Evolutionary conservation across 192 early-diverging fungal genomes (phyloP).

Genomic region (Dispira parvispora): DNA sequence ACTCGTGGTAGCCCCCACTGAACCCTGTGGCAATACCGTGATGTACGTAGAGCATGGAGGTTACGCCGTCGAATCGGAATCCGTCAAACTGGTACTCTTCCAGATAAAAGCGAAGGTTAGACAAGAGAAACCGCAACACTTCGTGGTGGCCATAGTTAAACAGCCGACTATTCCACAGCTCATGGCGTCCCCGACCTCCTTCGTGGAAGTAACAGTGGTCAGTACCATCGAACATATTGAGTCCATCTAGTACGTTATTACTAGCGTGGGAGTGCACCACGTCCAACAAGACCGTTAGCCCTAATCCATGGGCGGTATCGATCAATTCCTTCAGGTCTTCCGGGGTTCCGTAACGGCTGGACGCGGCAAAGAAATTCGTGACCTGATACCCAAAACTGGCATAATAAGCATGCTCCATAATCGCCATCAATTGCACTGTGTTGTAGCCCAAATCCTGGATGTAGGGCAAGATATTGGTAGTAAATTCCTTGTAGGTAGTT

Average conservation of each 20-base stretch:
- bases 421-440: slow-evolving; percentile 72
- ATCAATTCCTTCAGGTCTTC: slow-evolving; percentile 85
- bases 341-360: slow-evolving; percentile 82
- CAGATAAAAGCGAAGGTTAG: slow-evolving; percentile 89
- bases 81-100: slow-evolving; percentile 83
- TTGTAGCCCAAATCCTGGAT: slow-evolving; percentile 75
- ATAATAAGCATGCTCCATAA: slow-evolving; percentile 99
- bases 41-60: slow-evolving; percentile 89
- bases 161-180: slow-evolving; percentile 82
- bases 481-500: slow-evolving; percentile 84
- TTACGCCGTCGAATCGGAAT: slow-evolving; percentile 97
- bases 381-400: slow-evolving; percentile 98
- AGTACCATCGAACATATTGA: slow-evolving; percentile 91
- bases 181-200: slow-evolving; percentile 67
- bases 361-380: slow-evolving; percentile 88
- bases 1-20: slow-evolving; percentile 83
- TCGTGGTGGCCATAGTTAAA: slow-evolving; percentile 94
- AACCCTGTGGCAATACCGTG: slow-evolving; percentile 92
- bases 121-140: slow-evolving; percentile 81
- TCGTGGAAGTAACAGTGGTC: slow-evolving; percentile 96
- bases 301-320: slow-evolving; percentile 78
- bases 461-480: slow-evolving; percentile 62
- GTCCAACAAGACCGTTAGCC: slow-evolving; percentile 77
- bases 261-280: slow-evolving; percentile 93
- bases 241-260: slow-evolving; percentile 87